Evolutionary conservation across 2,329 filamentous ascomycete species (phyloP).

Genomic region (Chalara sp.): DNA sequence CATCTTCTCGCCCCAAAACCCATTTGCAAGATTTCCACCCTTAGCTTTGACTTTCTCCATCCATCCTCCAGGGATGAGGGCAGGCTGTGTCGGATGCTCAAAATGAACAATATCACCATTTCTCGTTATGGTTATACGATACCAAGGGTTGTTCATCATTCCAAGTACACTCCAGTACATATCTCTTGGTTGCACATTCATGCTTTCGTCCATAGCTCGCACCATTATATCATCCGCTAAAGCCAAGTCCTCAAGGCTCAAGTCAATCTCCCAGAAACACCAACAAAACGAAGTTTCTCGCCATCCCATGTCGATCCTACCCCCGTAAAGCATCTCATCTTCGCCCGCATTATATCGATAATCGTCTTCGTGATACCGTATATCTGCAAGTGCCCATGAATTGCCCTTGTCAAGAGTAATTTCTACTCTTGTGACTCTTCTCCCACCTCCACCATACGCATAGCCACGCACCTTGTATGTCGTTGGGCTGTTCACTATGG

Average conservation of each 20-base stretch:
- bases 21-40: constrained; percentile 74
- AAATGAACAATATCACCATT: constrained; percentile 62
- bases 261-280: constrained; percentile 80
- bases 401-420: constrained; percentile 77
- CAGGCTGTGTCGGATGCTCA: constrained; percentile 82
- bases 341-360: constrained; percentile 55
- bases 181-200: constrained; percentile 81
- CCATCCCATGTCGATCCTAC: constrained; percentile 73
- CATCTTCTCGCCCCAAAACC: constrained; percentile 74
- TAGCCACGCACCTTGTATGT: constrained; percentile 70
- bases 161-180: constrained; percentile 95
- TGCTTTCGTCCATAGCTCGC: constrained; percentile 81
- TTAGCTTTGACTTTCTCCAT: constrained; percentile 85
- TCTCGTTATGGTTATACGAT: constrained; percentile 68
- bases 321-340: constrained; percentile 64
- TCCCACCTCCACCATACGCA: constrained; percentile 83
- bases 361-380: constrained; percentile 78
- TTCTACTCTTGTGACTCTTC: constrained; percentile 75
- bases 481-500: constrained; percentile 38
- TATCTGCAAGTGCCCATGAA: constrained; percentile 69
- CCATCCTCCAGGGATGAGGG: constrained; percentile 74
- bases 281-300: constrained; percentile 81
- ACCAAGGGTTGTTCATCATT: constrained; percentile 99
- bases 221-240: constrained; percentile 68
- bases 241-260: constrained; percentile 55